Base-by-base conservation (phyloP, 768 basidiomycete species). In the Suillus subalutaceus region DNA sequence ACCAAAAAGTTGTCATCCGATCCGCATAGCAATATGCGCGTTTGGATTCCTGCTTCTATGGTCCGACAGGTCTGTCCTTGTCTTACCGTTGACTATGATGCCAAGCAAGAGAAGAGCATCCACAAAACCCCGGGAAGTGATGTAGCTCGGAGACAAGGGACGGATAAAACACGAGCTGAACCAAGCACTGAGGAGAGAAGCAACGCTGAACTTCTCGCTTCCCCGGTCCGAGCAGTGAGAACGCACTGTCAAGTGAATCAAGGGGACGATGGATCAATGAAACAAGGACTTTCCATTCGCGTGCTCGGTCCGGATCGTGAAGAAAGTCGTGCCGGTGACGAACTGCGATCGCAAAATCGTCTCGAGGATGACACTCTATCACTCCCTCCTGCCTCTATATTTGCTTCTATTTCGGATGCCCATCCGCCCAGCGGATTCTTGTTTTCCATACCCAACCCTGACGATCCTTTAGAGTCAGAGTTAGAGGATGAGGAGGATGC, bases 11-110 rank as follows among this genome's bases (percentile, higher is more conserved):
- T 69, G 15, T 70, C 73, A 38, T 68, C 67, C 18, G 79, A 81
- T 61, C 77, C 77, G 0, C 71, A 74, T 35, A 72, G 73, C 46
- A 66, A 72, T 6, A 66, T 79, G 61, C 72, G 75, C 20, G 66
- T 83, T 0, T 85, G 84, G 84, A 69, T 84, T 16, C 79, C 83
- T 0, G 83, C 79, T 4, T 76, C 72, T 10, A 74, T 85, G 38
- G 70, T 85, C 63, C 71, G 73, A n/a, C 75, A 78, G 63, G 84
- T 81, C 12, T 77, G 79, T 63, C 83, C 82, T 2, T 69, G 64
- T 6, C 63, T 84, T 10, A 79, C 82, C 1, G 68, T 71, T 37
- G 75, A 72, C 9, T 84, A 73, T 67, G 75, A 79, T 66, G 70
- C 67, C 6, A 68, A 32, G 7, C 73, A 72, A 65, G 65, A 61